Evolutionary conservation across 768 basidiomycete species (phyloP), one percentile per base, ranked within the genome.

Genomic region (Podaxis carcinomalis): DNA sequence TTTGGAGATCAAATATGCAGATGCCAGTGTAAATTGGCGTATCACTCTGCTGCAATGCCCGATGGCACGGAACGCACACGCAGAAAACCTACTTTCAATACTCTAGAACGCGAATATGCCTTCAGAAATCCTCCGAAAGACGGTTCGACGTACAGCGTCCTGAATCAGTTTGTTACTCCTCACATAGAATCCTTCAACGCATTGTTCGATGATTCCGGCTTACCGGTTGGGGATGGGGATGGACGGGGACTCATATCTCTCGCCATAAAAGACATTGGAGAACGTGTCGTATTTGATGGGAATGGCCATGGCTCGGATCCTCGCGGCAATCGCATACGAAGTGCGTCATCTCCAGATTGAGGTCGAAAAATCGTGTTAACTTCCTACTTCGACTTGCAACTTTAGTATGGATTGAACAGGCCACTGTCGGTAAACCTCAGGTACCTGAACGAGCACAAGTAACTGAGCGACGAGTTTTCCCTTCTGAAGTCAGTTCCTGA

Each of bases 121-220:
- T 97, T 97, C 75, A 81, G 83, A 72, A 79, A 86, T 60, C 97
- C 96, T 0, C 80, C 89, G 27, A 79, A 80, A 65, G 74, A 83
- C 44, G 84, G 83, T 21, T 83, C 90, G 23, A 85, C 87, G 11
- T 85, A 92, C 65, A 85, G 86, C 19, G 90, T 91, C 56, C 80
- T 98, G 62, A 93, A 97, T 66, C 92, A 96, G 74, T 92, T 98
- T 68, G 93, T 98, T 57, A 78, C 85, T 23, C 96, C 97, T 5
- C 95, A 98, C 71, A 85, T 98, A 63, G 91, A 98, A 72, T 94
- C 92, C 40, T 98, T 99, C 81, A 96, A 98, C 74, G 88, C 93
- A 14, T 82, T 99, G 27, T 95, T 98, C 72, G 95, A 98, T 68
- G 94, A 96, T 72, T 88, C 90, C 56, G 90, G 90, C n/a, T 72